Conservation (phyloP, 208 protist species). For the Trypanosoma platydactyli region DNA sequence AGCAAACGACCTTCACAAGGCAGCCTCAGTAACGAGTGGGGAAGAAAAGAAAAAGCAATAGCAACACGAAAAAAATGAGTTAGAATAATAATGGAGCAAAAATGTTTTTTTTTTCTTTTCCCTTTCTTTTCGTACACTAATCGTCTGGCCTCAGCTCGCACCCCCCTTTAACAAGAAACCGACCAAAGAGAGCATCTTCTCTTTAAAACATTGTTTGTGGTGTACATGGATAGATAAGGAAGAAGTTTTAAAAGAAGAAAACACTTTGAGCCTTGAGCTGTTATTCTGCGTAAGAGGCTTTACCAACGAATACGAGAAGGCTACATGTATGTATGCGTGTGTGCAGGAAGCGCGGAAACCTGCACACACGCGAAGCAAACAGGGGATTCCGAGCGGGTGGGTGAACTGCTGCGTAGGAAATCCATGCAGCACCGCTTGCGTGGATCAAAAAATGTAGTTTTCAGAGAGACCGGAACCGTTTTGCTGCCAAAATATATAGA, state of each 20-base stretch:
- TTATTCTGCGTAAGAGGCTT: too few relatives aligned
- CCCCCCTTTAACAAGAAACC: too few relatives aligned
- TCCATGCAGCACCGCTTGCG: too few relatives aligned
- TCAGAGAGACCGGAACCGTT: too few relatives aligned
- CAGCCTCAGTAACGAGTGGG: not conserved
- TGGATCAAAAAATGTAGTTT: too few relatives aligned
- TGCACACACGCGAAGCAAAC: too few relatives aligned
- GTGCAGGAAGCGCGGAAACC: too few relatives aligned
- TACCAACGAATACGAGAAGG: not conserved
- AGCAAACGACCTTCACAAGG: too few relatives aligned
- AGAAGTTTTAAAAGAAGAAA: not conserved
- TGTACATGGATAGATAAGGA: not conserved
- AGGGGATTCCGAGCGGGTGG: too few relatives aligned
- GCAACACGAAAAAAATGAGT: not conserved
- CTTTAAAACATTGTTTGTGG: not conserved
- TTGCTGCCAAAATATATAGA: too few relatives aligned
- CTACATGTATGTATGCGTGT: not conserved
- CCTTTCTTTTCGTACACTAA: not conserved
- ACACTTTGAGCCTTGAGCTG: not conserved
- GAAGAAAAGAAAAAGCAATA: not conserved
- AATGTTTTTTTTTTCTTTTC: constrained; percentile 1
- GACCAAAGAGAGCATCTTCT: too few relatives aligned
- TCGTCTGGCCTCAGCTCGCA: not conserved
- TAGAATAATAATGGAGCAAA: not conserved
- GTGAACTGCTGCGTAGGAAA: too few relatives aligned